These are phyloP conservation scores for Talaromyces sp. DNA, from an alignment of 2,329 filamentous ascomycete genomes.

Conservation along the genomic window DNA sequence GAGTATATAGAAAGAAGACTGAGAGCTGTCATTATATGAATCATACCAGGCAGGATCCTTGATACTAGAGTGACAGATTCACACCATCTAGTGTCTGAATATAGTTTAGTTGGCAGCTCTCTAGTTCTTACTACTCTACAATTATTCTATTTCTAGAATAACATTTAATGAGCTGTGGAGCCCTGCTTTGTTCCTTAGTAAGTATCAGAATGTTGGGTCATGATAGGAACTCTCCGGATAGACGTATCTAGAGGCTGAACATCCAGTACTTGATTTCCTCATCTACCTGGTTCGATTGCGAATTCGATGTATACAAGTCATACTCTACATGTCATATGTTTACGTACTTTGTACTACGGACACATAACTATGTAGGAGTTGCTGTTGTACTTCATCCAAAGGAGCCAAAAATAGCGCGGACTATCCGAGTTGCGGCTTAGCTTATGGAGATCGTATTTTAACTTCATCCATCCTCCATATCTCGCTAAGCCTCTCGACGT, in stretches of 20 bases:
- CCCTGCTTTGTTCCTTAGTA: not conserved
- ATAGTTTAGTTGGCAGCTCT: not conserved
- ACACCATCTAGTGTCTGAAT: not conserved
- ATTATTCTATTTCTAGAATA: constrained; percentile 7
- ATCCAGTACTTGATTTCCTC: not conserved
- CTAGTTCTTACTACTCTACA: not conserved
- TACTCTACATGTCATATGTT: not conserved
- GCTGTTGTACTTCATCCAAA: not conserved
- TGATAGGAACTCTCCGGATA: not conserved
- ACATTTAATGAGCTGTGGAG: not conserved
- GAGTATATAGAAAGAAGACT: not conserved
- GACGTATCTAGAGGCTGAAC: not conserved
- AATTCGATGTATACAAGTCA: not conserved
- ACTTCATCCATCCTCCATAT: not conserved
- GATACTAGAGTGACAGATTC: not conserved
- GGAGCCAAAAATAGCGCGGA: constrained; percentile 1
- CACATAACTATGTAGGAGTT: not conserved
- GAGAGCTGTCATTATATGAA: not conserved
- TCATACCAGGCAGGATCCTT: not conserved
- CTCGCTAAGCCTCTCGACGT: not conserved
- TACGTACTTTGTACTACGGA: not conserved
- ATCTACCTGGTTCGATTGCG: not conserved
- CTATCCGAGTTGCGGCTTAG: constrained; percentile 1
- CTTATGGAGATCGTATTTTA: not conserved
- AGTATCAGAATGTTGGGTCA: not conserved